These are phyloP conservation scores for Xylaria sp. DNA, from an alignment of 2,329 filamentous ascomycete species.

Conservation along the genomic window DNA sequence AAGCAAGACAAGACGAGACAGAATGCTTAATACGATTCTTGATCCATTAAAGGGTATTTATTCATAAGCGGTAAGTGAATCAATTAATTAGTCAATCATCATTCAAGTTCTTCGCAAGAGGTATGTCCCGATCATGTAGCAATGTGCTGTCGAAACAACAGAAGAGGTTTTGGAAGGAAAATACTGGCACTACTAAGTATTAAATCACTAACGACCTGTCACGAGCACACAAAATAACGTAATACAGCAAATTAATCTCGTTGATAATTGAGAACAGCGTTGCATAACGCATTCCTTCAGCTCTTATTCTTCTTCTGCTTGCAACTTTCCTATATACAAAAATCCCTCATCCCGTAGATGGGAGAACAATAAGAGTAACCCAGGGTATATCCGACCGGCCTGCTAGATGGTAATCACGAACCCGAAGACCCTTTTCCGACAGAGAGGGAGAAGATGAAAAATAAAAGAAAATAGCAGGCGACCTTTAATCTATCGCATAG, in stretches of 20 bases:
- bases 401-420: neutral
- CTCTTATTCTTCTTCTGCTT: neutral
- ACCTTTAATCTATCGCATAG: slow-evolving; percentile 22
- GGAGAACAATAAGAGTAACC: neutral
- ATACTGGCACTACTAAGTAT: too few species aligned
- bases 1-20: neutral
- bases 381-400: slow-evolving; percentile 28
- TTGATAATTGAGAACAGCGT: neutral
- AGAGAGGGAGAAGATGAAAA: neutral
- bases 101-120: too few species aligned
- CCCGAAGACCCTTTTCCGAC: neutral
- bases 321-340: slow-evolving; percentile 23
- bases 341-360: neutral
- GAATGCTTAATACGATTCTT: neutral
- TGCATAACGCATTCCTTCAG: too few species aligned
- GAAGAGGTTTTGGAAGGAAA: too few species aligned
- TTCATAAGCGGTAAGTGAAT: neutral
- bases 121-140: too few species aligned
- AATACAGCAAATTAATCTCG: neutral
- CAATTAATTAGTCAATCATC: neutral
- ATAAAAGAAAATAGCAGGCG: slow-evolving; percentile 9
- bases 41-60: neutral
- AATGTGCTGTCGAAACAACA: too few species aligned
- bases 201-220: too few species aligned
- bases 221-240: neutral